Base-by-base conservation (phyloP, 768 basidiomycete species). In the Pleurotus eryngii region DNA sequence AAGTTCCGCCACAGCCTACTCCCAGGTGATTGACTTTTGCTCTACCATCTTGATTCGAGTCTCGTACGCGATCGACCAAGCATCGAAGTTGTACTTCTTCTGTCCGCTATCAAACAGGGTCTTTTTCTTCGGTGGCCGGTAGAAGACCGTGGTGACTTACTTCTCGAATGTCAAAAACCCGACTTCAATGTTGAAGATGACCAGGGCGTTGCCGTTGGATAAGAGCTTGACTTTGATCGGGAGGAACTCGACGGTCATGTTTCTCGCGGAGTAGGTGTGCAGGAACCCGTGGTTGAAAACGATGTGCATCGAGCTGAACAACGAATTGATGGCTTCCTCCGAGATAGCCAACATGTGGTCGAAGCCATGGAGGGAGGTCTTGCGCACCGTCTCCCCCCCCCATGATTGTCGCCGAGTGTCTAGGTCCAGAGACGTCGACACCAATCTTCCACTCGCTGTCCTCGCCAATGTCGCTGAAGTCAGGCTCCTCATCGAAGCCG, bases 291-390 rank as follows among this genome's bases (percentile, higher is more conserved):
- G 18, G 14, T 18, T 17, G 37, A 30, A n/a, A 38, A 39, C 12
- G 26, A 4, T 12, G 24, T 18, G 40, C 53, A 55, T 35, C 17
- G 45, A 48, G 14, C 9, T 8, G 54, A 59, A 59, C 22, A 59
- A 37, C 3, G 35, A 27, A 24, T 57, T 56, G 56, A 60, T 57
- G 27, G 59, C 53, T 17, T 20, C 56, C 49, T 60, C 56, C 9
- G 59, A 60, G 30, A 60, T 27, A 6, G 59, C 48, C 22, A 50
- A 3, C 8, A 60, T 39, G 39, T 49, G 54, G 40, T 60, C 59
- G 30, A 35, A 57, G 30, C 54, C 54, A 26, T 43, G 20, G 27
- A 60, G 56, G 5, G 2, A 24, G 26, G 50, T 49, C 46, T 49
- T 45, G 37, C 55, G 37, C 20, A 59, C n/a, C 7, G 18, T 55